A percentile compares a stretch with the other conserved stretches of the same genome.
These are phyloP conservation scores for Leucogyrophana mollusca DNA, from an alignment of 768 basidiomycete species.

Conservation along the genomic window DNA sequence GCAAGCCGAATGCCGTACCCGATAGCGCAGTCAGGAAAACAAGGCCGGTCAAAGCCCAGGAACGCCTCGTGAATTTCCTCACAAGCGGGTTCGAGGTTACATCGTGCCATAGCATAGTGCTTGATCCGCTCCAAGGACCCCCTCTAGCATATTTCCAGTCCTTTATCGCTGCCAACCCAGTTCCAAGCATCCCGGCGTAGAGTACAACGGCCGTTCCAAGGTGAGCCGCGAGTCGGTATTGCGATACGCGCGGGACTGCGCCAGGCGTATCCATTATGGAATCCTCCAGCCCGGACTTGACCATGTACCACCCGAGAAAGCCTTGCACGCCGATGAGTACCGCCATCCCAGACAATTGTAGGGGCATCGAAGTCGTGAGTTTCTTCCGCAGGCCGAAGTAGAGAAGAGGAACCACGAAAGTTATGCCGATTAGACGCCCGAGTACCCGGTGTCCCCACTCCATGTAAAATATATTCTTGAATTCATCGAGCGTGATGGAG, in stretches of 20 bases:
- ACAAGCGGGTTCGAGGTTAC: constrained; percentile 58
- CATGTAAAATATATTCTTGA: constrained; percentile 97
- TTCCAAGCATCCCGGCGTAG: constrained; percentile 90
- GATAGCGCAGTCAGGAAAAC: constrained; percentile 92
- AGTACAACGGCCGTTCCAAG: constrained; percentile 87
- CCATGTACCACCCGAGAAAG: constrained; percentile 98
- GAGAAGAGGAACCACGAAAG: constrained; percentile 79
- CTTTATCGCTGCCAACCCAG: constrained; percentile 70
- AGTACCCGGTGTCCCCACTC: constrained; percentile 96
- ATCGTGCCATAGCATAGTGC: constrained; percentile 38
- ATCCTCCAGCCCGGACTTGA: constrained; percentile 90
- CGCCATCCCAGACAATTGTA: constrained; percentile 70
- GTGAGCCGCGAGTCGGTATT: constrained; percentile 95
- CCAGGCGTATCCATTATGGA: constrained; percentile 76
- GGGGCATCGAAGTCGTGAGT: constrained; percentile 61
- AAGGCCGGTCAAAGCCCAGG: constrained; percentile 66
- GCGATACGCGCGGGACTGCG: constrained; percentile 91
- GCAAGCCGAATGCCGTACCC: constrained; percentile 47
- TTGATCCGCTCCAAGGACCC: constrained; percentile 58
- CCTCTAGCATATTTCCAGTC: constrained; percentile 74
- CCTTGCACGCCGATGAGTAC: constrained; percentile 90
- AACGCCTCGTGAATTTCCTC: constrained; percentile 54
- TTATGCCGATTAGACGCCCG: constrained; percentile 81
- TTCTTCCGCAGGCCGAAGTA: constrained; percentile 77
- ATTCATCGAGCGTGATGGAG: constrained; percentile 82